These are phyloP conservation scores for Hysterium pulicare DNA, from an alignment of 2,329 filamentous ascomycete genomes.

Conservation along the genomic window DNA sequence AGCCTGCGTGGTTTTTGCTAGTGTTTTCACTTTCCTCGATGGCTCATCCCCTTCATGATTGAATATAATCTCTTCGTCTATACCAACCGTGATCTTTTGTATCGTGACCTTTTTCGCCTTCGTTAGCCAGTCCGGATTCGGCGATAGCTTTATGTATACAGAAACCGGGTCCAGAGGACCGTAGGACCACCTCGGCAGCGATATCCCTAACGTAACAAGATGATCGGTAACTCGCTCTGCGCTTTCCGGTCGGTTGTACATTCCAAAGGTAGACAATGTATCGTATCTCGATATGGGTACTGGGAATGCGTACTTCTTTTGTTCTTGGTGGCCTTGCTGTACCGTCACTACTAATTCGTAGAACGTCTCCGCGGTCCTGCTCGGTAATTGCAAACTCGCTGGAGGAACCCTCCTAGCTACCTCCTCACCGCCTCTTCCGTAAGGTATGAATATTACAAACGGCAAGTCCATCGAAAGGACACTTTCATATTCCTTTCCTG, in stretches of 20 bases:
- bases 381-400: conserved; percentile 84
- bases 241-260: conserved; percentile 96
- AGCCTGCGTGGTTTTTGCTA: conserved; percentile 77
- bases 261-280: conserved; percentile 95
- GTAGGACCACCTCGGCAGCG: conserved; percentile 92
- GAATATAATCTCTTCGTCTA: conserved; percentile 98
- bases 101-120: conserved; percentile 93
- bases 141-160: conserved; percentile 90
- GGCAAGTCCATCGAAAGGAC: conserved; percentile 95
- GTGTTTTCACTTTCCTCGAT: conserved; percentile 79
- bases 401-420: conserved; percentile 86
- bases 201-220: conserved; percentile 86
- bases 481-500: conserved; percentile 80
- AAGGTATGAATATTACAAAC: conserved; percentile 96
- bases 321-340: conserved; percentile 80
- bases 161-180: conserved; percentile 92
- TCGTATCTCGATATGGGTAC: conserved; percentile 92
- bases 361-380: conserved; percentile 91
- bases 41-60: conserved; percentile 97
- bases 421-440: conserved; percentile 86
- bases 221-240: conserved; percentile 85
- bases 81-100: conserved; percentile 85
- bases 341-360: conserved; percentile 97
- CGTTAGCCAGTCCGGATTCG: conserved; percentile 84
- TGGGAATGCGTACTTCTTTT: conserved; percentile 88